Evolutionary conservation across 805 yeast species (phyloP), one percentile per base, ranked within the genome.

Genomic region (Monosporozyma yasuniensis): DNA sequence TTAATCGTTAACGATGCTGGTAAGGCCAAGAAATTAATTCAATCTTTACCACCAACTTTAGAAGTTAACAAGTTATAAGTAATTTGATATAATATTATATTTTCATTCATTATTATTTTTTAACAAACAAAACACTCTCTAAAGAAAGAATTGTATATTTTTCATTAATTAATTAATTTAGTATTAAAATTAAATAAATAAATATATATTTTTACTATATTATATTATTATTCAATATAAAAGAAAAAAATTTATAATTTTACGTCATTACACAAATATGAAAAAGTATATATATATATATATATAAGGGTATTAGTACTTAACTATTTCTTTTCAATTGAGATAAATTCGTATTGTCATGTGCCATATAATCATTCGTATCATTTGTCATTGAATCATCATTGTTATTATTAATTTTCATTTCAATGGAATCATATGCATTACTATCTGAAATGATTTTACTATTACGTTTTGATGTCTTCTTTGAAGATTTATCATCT

Each of bases 1-100:
- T 80, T 91, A 75, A 86, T 86, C 65, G 91, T 93, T 69, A 81
- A 85, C 79, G 98, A 93, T 75, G 85, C 88, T 69, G 84, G 87
- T 74, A 90, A 89, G 83, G 98, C 98, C 69, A 83, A 87, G 84
- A 93, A 93, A 81, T 82, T 93, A 78, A 83, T 87, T 71, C 96
- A 90, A 80, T 86, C 98, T 69, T 81, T 93, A 69, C 97, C 98
- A 74, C 96, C 99, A 73, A 80, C 86, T 68, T 80, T 86, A 75
- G 79, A 81, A 72, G 83, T 84, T 72, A 80, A 72, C 69, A 67
- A 66, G 59, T 68, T 70, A 68, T 72, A 72, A 70, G 55, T 48
- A 44, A 37, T 50, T 14, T 43, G 28, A 27, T 28, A 27, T 42
- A 16, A 42, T 27, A 25, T 42, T 9, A 42, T 42, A 42, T 6